Evolutionary conservation across 2,329 filamentous ascomycete species (phyloP).

Genomic region (Eurotiales sp.): DNA sequence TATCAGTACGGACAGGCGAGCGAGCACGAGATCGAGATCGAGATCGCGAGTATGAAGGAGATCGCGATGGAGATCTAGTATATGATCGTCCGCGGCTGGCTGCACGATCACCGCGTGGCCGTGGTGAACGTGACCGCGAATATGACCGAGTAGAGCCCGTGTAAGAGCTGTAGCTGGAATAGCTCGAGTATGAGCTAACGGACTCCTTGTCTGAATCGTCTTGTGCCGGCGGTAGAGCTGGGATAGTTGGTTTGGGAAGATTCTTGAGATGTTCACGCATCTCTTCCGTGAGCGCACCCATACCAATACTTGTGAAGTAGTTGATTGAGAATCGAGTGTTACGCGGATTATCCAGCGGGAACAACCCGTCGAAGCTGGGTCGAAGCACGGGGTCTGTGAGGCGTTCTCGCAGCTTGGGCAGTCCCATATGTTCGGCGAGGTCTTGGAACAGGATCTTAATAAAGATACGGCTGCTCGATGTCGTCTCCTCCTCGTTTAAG

Average conservation of each 20-base stretch:
- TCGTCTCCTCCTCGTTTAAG: conserved; percentile 95
- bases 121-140: conserved; percentile 37
- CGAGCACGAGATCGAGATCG: conserved; percentile 17
- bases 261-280: conserved; percentile 91
- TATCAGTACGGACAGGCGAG: conserved; percentile 9
- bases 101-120: conserved; percentile 17
- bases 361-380: conserved; percentile 76
- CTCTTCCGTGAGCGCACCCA: conserved; percentile 90
- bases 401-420: conserved; percentile 71
- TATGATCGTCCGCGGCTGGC: conserved; percentile 22
- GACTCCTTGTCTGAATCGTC: conserved; percentile 64
- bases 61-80: conserved; percentile 34
- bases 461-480: conserved; percentile 93
- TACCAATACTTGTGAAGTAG: conserved; percentile 97
- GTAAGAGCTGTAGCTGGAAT: conserved; percentile 61
- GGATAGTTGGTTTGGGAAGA: conserved; percentile 77
- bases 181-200: conserved; percentile 65
- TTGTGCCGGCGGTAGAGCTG: conserved; percentile 56
- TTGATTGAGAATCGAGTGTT: conserved; percentile 98
- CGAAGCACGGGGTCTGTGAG: conserved; percentile 75
- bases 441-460: conserved; percentile 98
- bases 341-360: conserved; percentile 82
- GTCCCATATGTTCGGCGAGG: conserved; percentile 78
- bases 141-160: conserved; percentile 44
- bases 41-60: conserved; percentile 20